Evolutionary conservation across 805 yeast genomes (phyloP).

Genomic region (Lipomyces orientalis): DNA sequence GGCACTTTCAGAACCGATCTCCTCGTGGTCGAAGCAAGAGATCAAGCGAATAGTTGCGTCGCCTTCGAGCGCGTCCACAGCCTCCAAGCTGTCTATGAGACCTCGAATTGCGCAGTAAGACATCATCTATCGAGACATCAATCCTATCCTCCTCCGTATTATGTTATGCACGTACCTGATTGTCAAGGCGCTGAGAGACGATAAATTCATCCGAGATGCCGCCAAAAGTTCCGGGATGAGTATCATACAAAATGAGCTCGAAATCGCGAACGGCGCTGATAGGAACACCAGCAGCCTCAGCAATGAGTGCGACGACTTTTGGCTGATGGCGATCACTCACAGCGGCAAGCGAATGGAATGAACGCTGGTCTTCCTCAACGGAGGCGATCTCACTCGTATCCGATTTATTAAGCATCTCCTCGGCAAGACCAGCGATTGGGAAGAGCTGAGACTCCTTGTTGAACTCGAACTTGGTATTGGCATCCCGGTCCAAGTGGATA

Average conservation of each 20-base stretch:
- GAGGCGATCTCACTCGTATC: constrained; percentile 32
- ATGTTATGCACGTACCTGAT: constrained; percentile 66
- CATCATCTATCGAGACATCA: constrained; percentile 30
- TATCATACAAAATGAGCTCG: constrained; percentile 83
- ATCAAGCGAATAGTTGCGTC: constrained; percentile 71
- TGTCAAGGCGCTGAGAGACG: constrained; percentile 90
- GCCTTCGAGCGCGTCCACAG: constrained; percentile 49
- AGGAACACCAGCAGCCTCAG: constrained; percentile 61
- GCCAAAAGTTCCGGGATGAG: constrained; percentile 81
- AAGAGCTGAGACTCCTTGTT: constrained; percentile 84
- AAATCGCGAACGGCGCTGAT: constrained; percentile 78
- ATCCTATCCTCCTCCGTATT: background rate
- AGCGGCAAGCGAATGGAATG: constrained; percentile 67
- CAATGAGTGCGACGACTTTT: constrained; percentile 70
- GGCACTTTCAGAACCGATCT: constrained; percentile 89
- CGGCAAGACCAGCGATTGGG: constrained; percentile 78
- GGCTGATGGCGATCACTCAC: constrained; percentile 78
- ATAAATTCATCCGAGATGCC: constrained; percentile 90
- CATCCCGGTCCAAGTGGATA: constrained; percentile 83
- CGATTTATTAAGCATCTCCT: constrained; percentile 47
- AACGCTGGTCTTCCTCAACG: constrained; percentile 52
- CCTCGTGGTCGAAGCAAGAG: constrained; percentile 94
- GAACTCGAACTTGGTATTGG: constrained; percentile 79
- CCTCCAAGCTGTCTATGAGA: constrained; percentile 55
- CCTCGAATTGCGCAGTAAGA: constrained; percentile 82